Conservation (phyloP, 176 grass and related monocot species). For the Musa acuminata region DNA sequence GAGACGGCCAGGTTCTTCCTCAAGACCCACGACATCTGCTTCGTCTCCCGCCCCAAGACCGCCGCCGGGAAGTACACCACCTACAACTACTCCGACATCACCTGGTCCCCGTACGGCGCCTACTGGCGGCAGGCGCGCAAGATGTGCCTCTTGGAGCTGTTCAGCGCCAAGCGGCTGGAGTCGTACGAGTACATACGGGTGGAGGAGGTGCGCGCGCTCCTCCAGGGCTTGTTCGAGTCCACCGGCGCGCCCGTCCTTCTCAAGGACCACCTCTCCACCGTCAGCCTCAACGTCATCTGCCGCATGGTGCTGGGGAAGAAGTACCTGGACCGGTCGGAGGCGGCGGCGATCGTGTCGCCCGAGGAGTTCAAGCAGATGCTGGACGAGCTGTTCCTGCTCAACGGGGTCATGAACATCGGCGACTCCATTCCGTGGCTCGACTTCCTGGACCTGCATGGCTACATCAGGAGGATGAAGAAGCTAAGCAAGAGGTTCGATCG, state of each 20-base stretch:
- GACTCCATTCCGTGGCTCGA: slow-evolving; percentile 82
- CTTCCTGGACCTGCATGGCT: slow-evolving; percentile 73
- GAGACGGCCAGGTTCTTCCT: slow-evolving; percentile 39
- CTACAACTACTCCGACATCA: slow-evolving; percentile 46
- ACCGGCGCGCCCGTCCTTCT: slow-evolving; percentile 24
- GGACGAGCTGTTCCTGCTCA: slow-evolving; percentile 79
- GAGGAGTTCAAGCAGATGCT: slow-evolving; percentile 94
- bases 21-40: slow-evolving; percentile 49
- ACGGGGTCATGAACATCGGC: slow-evolving; percentile 87
- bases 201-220: slow-evolving; percentile 30
- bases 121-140: slow-evolving; percentile 52
- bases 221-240: slow-evolving; percentile 3
- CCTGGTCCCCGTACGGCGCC: slow-evolving; percentile 45
- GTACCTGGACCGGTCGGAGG: slow-evolving; percentile 37
- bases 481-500: slow-evolving; percentile 56
- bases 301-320: slow-evolving; percentile 89
- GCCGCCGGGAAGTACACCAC: slow-evolving; percentile 32
- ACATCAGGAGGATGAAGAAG: slow-evolving; percentile 82
- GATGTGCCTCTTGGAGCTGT: slow-evolving; percentile 56
- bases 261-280: slow-evolving; percentile 58
- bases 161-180: slow-evolving; percentile 36
- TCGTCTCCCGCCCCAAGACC: slow-evolving; percentile 38
- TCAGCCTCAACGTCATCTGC: slow-evolving; percentile 75
- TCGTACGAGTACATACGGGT: slow-evolving; percentile 36
- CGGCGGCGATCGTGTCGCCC: slow-evolving; percentile 32